These are phyloP conservation scores for Voacanga thouarsii DNA, from an alignment of 257 asterid species.

Conservation along the genomic window DNA sequence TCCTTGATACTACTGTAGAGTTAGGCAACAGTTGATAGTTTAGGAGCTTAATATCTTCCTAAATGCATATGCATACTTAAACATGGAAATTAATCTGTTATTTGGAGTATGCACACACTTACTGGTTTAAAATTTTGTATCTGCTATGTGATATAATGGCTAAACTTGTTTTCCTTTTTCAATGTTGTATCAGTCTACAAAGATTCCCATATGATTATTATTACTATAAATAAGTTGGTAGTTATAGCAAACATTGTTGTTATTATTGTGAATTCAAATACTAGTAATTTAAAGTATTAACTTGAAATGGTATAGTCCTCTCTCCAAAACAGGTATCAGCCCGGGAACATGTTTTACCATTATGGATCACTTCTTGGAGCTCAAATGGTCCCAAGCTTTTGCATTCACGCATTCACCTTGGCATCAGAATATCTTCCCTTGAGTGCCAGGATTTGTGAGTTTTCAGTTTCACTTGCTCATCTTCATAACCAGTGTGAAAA, in stretches of 20 bases:
- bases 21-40: not conserved
- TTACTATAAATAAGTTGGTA: not conserved
- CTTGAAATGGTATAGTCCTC: conserved; percentile 47
- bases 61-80: too few species aligned
- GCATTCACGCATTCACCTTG: conserved; percentile 55
- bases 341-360: conserved; percentile 81
- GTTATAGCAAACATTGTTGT: not conserved
- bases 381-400: conserved; percentile 32
- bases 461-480: conserved; percentile 16
- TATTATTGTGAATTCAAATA: not conserved
- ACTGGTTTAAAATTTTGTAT: not conserved
- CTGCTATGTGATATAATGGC: not conserved
- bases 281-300: not conserved
- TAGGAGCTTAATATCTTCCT: not conserved
- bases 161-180: not conserved
- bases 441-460: conserved; percentile 65
- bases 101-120: not conserved
- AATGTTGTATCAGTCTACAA: not conserved
- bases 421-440: conserved; percentile 69
- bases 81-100: not conserved
- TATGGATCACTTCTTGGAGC: conserved; percentile 67
- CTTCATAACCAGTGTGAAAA: not conserved
- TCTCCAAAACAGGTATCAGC: conserved; percentile 74
- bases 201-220: not conserved
- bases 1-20: not conserved